Percentiles rank a stretch among this genome's conserved stretches.
These are phyloP conservation scores for Epicoccum nigrum DNA, from an alignment of 2,329 filamentous ascomycete genomes.

Conservation along the genomic window DNA sequence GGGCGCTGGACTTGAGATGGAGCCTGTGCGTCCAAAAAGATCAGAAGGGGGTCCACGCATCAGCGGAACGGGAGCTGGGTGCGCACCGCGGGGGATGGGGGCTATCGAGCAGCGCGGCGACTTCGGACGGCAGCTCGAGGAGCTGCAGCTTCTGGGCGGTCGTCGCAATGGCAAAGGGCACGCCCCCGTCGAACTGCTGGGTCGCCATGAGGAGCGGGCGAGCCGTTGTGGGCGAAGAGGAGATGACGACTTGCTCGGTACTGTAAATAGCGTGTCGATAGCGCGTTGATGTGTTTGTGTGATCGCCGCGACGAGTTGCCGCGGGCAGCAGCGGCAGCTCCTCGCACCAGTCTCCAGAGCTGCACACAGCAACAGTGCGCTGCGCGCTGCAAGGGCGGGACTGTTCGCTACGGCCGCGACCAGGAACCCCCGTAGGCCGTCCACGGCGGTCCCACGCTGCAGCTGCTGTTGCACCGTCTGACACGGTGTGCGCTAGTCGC, in stretches of 20 bases:
- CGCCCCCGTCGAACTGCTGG: conserved; percentile 48
- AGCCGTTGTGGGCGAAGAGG: conserved; percentile 7
- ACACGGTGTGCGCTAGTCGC: conserved; percentile 30
- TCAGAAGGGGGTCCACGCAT: conserved; percentile 31
- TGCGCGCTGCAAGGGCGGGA: conserved; percentile 14
- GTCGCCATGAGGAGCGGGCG: conserved; percentile 48
- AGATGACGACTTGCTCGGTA: not conserved
- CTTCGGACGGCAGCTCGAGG: conserved; percentile 64
- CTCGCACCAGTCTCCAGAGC: not conserved
- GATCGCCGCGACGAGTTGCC: conserved; percentile 8
- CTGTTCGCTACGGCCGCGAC: not conserved
- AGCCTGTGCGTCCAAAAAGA: conserved; percentile 36
- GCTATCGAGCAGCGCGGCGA: conserved; percentile 60
- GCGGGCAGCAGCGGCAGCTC: not conserved
- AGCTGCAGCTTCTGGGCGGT: conserved; percentile 62
- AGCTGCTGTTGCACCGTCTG: conserved; percentile 28
- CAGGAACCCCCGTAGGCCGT: conserved; percentile 6
- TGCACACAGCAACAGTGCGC: no score
- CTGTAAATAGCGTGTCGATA: conserved; percentile 1
- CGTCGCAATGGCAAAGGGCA: conserved; percentile 52
- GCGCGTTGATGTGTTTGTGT: conserved; percentile 12
- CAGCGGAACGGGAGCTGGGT: conserved; percentile 27
- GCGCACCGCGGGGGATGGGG: conserved; percentile 53
- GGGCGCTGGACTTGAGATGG: conserved; percentile 43
- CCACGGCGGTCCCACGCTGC: conserved; percentile 24